Conservation (phyloP, 352 stramenopile species). For the Globisporangium spiculum region DNA sequence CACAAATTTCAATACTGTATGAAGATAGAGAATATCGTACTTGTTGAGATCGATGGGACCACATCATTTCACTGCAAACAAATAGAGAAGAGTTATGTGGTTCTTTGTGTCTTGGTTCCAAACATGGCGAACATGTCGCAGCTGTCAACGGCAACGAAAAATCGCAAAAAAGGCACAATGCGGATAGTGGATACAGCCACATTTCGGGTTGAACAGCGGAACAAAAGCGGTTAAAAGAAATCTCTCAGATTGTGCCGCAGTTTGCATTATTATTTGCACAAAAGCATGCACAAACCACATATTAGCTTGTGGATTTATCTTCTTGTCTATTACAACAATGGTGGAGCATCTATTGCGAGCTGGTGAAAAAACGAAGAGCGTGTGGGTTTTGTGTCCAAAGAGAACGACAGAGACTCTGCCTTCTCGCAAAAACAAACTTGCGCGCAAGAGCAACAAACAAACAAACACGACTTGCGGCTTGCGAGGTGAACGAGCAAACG, state of each 20-base stretch:
- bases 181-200: neutral
- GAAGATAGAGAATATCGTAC: neutral
- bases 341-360: neutral
- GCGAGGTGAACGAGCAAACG: too few relatives aligned
- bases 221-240: too few relatives aligned
- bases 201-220: neutral
- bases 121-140: neutral
- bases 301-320: neutral
- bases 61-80: neutral
- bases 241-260: neutral
- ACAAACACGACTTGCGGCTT: too few relatives aligned
- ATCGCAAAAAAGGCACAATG: neutral
- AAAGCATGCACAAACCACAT: too few relatives aligned
- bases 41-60: neutral
- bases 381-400: neutral
- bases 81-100: neutral
- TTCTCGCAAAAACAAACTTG: neutral
- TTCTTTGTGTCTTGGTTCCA: neutral
- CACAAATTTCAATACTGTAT: neutral
- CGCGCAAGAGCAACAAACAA: neutral
- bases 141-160: neutral
- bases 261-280: too few relatives aligned
- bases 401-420: neutral
- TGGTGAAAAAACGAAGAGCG: neutral
- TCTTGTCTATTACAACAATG: neutral